Percentiles rank a stretch among this genome's conserved stretches.
These are phyloP conservation scores for Russula vinacea DNA, from an alignment of 768 basidiomycete genomes.

Conservation along the genomic window DNA sequence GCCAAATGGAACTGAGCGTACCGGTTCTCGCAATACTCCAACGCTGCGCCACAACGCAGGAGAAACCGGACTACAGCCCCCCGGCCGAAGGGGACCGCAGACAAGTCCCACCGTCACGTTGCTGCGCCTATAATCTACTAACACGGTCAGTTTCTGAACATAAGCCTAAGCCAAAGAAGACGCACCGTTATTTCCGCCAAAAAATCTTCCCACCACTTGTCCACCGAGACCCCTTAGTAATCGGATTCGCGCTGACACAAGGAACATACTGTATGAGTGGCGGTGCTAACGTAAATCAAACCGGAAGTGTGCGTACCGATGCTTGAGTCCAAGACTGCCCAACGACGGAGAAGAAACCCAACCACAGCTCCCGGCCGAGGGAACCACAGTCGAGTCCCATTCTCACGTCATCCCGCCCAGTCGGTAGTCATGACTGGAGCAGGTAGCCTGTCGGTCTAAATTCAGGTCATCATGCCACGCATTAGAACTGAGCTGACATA, in stretches of 20 bases:
- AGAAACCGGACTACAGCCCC: not conserved
- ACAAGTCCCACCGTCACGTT: not conserved
- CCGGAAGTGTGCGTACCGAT: not conserved
- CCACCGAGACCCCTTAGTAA: not conserved
- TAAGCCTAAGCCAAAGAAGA: not conserved
- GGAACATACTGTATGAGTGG: not conserved
- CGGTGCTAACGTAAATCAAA: not conserved
- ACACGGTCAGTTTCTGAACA: not conserved
- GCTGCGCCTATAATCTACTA: not conserved
- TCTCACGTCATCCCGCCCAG: conserved; percentile 8
- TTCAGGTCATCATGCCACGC: not conserved
- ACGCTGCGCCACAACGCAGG: not conserved
- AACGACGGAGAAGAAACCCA: conserved; percentile 14
- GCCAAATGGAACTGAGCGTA: not conserved
- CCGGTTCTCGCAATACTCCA: not conserved
- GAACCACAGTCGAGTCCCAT: conserved; percentile 13
- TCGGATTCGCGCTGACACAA: not conserved
- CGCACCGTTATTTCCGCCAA: not conserved
- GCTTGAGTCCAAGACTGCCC: conserved; percentile 7
- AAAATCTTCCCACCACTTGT: not conserved
- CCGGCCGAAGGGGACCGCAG: not conserved
- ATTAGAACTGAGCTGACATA: not conserved
- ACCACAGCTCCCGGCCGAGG: conserved; percentile 25
- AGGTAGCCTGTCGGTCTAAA: not conserved
- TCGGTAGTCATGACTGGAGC: not conserved